Conservation (phyloP, 495 filamentous ascomycete species). For the Evernia prunastri region DNA sequence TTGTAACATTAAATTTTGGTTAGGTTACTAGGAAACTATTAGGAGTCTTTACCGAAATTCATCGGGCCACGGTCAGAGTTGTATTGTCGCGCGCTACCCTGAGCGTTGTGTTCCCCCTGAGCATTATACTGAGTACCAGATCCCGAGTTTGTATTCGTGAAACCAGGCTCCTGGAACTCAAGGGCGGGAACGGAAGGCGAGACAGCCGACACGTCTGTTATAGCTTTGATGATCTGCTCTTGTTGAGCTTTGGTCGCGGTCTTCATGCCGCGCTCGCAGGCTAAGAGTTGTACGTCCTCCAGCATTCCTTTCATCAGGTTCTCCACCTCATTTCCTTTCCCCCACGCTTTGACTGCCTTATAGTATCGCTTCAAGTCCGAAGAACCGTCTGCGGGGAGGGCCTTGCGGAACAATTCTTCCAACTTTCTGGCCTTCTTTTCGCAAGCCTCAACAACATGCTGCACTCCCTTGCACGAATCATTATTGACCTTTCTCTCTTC, state of each 20-base stretch:
- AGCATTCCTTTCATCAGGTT: slow-evolving; percentile 30
- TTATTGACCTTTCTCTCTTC: slow-evolving; percentile 16
- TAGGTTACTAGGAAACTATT: too few relatives aligned
- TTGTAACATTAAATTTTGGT: background rate
- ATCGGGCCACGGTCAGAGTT: background rate
- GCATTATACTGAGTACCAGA: background rate
- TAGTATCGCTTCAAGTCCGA: slow-evolving; percentile 20
- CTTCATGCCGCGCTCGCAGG: slow-evolving; percentile 15
- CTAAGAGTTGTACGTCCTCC: slow-evolving; percentile 28
- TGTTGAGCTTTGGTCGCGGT: slow-evolving; percentile 16
- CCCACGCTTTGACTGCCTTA: slow-evolving; percentile 21
- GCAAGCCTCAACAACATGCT: slow-evolving; percentile 23
- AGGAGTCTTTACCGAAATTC: background rate
- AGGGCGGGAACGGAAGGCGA: slow-evolving; percentile 10
- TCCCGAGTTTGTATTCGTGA: background rate
- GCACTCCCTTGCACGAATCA: slow-evolving; percentile 20
- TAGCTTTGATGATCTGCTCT: slow-evolving; percentile 21
- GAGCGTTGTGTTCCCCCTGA: background rate
- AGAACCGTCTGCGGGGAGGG: slow-evolving; percentile 20
- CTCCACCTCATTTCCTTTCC: slow-evolving; percentile 28
- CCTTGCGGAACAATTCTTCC: slow-evolving; percentile 24
- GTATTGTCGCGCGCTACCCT: background rate
- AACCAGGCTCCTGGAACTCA: background rate
- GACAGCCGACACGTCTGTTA: slow-evolving; percentile 20
- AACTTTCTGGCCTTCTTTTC: slow-evolving; percentile 24